Evolutionary conservation across 306 rosid species (phyloP).

Genomic region (Erythrophleum fordii): DNA sequence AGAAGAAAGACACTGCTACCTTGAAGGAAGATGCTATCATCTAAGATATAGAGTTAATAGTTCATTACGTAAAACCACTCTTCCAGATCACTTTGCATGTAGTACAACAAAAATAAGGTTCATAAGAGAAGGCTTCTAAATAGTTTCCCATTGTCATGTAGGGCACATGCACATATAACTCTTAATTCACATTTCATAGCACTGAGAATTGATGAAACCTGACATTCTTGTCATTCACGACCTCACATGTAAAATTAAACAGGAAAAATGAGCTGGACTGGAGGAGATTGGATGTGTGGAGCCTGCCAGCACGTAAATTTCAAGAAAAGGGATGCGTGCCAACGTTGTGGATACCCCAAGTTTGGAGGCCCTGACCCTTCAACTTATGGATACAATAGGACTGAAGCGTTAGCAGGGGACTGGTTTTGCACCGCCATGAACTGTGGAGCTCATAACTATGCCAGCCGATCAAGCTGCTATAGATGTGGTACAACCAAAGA

Average conservation of each 20-base stretch:
- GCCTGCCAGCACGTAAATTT: conserved; percentile 87
- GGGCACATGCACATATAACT: conserved; percentile 1
- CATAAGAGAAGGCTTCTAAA: not conserved
- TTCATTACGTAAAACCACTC: not conserved
- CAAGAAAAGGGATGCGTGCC: conserved; percentile 87
- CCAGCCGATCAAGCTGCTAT: conserved; percentile 79
- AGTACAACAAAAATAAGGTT: not conserved
- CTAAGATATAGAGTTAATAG: not conserved
- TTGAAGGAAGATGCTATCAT: not conserved
- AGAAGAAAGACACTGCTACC: not conserved
- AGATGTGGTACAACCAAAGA: conserved; percentile 63
- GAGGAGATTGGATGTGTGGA: conserved; percentile 93
- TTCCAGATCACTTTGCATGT: not conserved
- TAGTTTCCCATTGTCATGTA: not conserved
- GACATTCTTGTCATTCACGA: not conserved
- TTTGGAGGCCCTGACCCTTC: conserved; percentile 90
- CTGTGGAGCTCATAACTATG: conserved; percentile 90
- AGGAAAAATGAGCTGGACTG: conserved; percentile 81
- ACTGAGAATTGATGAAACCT: not conserved
- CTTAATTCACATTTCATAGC: not conserved
- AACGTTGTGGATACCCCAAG: conserved; percentile 79
- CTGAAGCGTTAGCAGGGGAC: conserved; percentile 84
- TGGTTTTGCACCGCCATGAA: conserved; percentile 74
- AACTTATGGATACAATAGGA: conserved; percentile 60
- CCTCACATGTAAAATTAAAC: not conserved